Evolutionary conservation across 352 stramenopile genomes (phyloP).

Genomic region (Phytophthora agathidicida): DNA sequence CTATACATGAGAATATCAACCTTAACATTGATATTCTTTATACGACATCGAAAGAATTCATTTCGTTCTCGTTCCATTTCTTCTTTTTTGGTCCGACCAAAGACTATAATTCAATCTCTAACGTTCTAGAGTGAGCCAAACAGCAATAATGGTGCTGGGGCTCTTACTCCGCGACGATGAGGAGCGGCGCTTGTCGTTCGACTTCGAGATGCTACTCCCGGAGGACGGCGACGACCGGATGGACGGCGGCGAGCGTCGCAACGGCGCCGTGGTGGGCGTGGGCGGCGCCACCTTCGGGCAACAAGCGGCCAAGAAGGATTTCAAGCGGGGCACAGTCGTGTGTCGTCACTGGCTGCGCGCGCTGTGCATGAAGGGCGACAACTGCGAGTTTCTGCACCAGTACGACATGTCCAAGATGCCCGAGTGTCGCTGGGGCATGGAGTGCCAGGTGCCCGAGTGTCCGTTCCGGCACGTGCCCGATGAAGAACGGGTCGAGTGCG

Average conservation of each 20-base stretch:
- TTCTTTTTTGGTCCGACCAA: too few relatives aligned
- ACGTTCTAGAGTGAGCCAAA: not conserved
- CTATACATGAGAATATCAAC: slow-evolving; percentile 15
- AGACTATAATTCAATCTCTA: too few relatives aligned
- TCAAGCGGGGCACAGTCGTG: slow-evolving; percentile 95
- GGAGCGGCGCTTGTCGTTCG: slow-evolving; percentile 78
- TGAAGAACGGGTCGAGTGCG: slow-evolving; percentile 96
- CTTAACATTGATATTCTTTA: not conserved
- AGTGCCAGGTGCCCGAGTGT: slow-evolving; percentile 97
- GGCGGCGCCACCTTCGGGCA: slow-evolving; percentile 44
- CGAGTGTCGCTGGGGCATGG: slow-evolving; percentile 96
- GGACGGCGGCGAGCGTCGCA: slow-evolving; percentile 38
- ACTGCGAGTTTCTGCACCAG: slow-evolving; percentile 96
- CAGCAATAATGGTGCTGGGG: slow-evolving; percentile 67
- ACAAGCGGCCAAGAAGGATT: slow-evolving; percentile 74
- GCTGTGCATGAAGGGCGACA: slow-evolving; percentile 98
- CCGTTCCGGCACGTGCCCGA: slow-evolving; percentile 97
- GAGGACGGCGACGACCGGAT: slow-evolving; percentile 68
- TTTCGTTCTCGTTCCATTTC: too few relatives aligned
- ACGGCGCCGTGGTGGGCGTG: slow-evolving; percentile 45
- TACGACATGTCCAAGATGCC: slow-evolving; percentile 98
- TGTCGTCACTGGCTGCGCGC: slow-evolving; percentile 97
- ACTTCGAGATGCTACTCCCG: slow-evolving; percentile 83
- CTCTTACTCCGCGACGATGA: slow-evolving; percentile 82
- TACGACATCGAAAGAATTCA: too few relatives aligned